These are phyloP conservation scores for Sclerotinia trifoliorum DNA, from an alignment of 2,329 filamentous ascomycete species.

Conservation along the genomic window DNA sequence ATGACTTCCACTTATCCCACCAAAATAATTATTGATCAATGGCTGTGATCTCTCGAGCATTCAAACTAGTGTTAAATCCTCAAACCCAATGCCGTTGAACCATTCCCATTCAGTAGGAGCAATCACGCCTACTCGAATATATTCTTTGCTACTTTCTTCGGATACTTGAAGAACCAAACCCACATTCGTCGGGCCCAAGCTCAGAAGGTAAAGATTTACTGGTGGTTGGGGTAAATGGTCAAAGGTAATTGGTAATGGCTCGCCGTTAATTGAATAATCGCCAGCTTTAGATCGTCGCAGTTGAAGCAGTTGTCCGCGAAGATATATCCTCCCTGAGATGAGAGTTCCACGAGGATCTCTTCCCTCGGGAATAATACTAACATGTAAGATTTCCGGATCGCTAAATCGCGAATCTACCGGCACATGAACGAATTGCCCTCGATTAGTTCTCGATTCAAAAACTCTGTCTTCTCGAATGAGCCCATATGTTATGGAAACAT, in stretches of 20 bases:
- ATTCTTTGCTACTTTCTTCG: constrained; percentile 8
- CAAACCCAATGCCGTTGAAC: constrained; percentile 9
- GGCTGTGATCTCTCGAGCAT: not conserved
- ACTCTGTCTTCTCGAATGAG: constrained; percentile 12
- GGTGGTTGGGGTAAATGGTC: constrained; percentile 20
- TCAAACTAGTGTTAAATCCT: constrained; percentile 13
- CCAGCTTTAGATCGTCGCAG: constrained; percentile 14
- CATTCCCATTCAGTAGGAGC: constrained; percentile 20
- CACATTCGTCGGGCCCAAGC: constrained; percentile 16
- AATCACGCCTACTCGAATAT: constrained; percentile 9
- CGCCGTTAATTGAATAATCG: constrained; percentile 3
- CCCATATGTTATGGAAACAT: constrained; percentile 16
- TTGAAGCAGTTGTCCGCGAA: constrained; percentile 1
- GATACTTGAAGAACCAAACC: constrained; percentile 9
- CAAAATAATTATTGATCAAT: not conserved
- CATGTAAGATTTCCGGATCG: constrained; percentile 6
- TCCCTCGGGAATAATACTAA: constrained; percentile 16
- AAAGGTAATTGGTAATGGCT: constrained; percentile 7
- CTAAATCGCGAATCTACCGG: not conserved
- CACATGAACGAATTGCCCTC: not conserved
- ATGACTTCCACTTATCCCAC: not conserved
- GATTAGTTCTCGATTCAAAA: not conserved
- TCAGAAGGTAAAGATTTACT: constrained; percentile 12
- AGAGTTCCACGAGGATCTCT: constrained; percentile 16
- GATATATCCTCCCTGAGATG: constrained; percentile 5